phyloP scores from a whole-genome alignment of 2,329 filamentous ascomycete genomes.

The Beauveria scarabaeidicola region DNA sequence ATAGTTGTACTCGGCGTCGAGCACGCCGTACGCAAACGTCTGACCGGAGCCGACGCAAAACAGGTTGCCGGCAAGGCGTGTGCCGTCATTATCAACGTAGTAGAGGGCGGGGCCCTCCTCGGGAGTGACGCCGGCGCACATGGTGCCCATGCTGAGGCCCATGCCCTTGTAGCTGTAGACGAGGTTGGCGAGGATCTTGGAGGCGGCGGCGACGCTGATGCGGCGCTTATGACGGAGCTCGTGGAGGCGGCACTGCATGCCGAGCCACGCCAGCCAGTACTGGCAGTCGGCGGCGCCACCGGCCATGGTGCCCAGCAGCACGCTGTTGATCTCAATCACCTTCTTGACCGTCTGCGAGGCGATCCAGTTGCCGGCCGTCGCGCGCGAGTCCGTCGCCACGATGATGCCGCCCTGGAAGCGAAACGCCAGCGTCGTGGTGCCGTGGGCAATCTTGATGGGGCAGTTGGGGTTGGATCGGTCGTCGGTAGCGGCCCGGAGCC shows the following conservation, averaged over 20 bases:
- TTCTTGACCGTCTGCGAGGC: slow-evolving; percentile 99
- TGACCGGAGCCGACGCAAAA: slow-evolving; percentile 98
- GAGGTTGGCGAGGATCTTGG: slow-evolving; percentile 96
- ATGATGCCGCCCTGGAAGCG: slow-evolving; percentile 98
- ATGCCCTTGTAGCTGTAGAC: slow-evolving; percentile 99
- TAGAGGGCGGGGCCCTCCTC: slow-evolving; percentile 95
- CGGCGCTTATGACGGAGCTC: slow-evolving; percentile 98
- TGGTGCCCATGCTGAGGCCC: slow-evolving; percentile 98
- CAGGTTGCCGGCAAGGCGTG: slow-evolving; percentile 82
- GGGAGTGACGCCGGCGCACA: slow-evolving; percentile 94
- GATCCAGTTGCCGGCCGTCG: slow-evolving; percentile 98
- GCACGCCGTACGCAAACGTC: slow-evolving; percentile 96
- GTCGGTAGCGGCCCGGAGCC: slow-evolving; percentile 94
- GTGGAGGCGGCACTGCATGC: slow-evolving; percentile 98
- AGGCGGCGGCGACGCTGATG: slow-evolving; percentile 93
- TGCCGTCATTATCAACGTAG: slow-evolving; percentile 95
- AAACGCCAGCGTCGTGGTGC: slow-evolving; percentile 95
- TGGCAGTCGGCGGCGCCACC: slow-evolving; percentile 98
- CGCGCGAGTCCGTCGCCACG: slow-evolving; percentile 93
- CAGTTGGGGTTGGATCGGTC: slow-evolving; percentile 94
- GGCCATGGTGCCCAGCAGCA: slow-evolving; percentile 93
- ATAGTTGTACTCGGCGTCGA: slow-evolving; percentile 91
- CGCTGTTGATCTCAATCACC: slow-evolving; percentile 96
- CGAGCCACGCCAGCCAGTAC: slow-evolving; percentile 98
- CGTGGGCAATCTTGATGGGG: slow-evolving; percentile 99